Evolutionary conservation across 352 stramenopile species (phyloP).

Genomic region (Globisporangium apiculatum): DNA sequence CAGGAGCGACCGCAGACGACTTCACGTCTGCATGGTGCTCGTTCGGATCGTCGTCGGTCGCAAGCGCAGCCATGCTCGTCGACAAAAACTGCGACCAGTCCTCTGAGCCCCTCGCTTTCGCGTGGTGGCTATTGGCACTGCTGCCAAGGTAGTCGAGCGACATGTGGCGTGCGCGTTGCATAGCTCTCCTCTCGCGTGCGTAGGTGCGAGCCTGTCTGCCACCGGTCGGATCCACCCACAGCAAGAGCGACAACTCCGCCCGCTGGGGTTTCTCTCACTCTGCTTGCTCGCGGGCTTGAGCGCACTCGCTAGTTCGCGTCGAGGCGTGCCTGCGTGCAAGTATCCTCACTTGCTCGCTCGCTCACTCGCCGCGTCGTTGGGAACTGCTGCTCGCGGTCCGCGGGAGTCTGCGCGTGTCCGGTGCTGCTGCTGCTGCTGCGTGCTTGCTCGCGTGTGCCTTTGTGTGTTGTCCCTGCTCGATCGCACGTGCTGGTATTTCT

Average conservation of each 20-base stretch:
- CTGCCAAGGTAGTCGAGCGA: constrained; percentile 43
- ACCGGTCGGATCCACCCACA: constrained; percentile 12
- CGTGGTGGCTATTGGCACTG: constrained; percentile 5
- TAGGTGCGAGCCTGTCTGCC: background rate
- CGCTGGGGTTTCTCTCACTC: constrained; percentile 14
- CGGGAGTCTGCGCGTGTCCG: background rate
- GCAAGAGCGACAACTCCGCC: constrained; percentile 15
- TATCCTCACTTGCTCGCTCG: background rate
- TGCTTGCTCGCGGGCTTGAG: background rate
- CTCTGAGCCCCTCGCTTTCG: constrained; percentile 23
- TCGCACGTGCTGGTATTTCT: background rate
- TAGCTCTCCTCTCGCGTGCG: constrained; percentile 7
- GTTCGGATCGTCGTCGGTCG: constrained; percentile 24
- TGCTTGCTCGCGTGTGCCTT: background rate
- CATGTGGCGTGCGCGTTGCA: constrained; percentile 57
- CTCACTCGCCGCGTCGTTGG: background rate
- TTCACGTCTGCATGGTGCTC: background rate
- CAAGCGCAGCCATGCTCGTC: constrained; percentile 53
- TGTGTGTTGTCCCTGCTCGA: background rate
- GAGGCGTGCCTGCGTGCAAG: background rate
- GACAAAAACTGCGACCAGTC: constrained; percentile 62
- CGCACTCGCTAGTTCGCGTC: background rate
- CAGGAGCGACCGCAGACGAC: background rate
- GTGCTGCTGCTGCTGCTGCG: constrained; percentile 2
- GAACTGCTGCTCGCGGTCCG: background rate